phyloP scores from a whole-genome alignment of 2,329 filamentous ascomycete genomes.

The Hymenoscyphus scutula region DNA sequence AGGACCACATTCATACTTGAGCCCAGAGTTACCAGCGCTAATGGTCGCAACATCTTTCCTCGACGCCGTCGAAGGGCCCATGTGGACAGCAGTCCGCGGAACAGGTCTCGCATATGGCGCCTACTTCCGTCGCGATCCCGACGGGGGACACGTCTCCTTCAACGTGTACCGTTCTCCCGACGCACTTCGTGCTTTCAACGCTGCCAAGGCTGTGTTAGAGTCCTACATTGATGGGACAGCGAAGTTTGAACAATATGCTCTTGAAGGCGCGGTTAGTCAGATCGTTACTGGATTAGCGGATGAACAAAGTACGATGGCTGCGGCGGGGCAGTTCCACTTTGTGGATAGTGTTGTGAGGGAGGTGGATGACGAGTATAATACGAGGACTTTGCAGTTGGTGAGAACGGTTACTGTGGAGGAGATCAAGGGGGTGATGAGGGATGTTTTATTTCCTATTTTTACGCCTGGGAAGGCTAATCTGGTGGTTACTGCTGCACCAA shows the following conservation, averaged over 20 bases:
- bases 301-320: conserved; percentile 80
- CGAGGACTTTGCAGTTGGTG: conserved; percentile 73
- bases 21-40: conserved; percentile 77
- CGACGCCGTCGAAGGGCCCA: conserved; percentile 87
- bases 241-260: conserved; percentile 63
- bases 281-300: conserved; percentile 86
- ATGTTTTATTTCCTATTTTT: conserved; percentile 78
- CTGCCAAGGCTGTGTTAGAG: conserved; percentile 71
- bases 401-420: conserved; percentile 73
- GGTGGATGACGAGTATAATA: conserved; percentile 74
- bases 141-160: conserved; percentile 79
- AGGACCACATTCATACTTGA: conserved; percentile 71
- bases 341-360: conserved; percentile 75
- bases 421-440: conserved; percentile 69
- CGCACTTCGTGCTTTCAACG: conserved; percentile 78
- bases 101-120: conserved; percentile 91
- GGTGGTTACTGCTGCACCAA: conserved; percentile 81
- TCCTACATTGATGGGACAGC: conserved; percentile 70
- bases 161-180: conserved; percentile 89
- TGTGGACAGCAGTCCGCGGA: conserved; percentile 91
- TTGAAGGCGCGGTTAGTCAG: conserved; percentile 86
- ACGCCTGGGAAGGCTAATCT: conserved; percentile 77
- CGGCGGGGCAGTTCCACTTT: conserved; percentile 81
- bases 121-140: conserved; percentile 72
- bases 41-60: conserved; percentile 89